A percentile compares a stretch with the other conserved stretches of the same genome.
Conservation (phyloP, 2,329 filamentous ascomycete species). For the Pyrenochaeta sp. region DNA sequence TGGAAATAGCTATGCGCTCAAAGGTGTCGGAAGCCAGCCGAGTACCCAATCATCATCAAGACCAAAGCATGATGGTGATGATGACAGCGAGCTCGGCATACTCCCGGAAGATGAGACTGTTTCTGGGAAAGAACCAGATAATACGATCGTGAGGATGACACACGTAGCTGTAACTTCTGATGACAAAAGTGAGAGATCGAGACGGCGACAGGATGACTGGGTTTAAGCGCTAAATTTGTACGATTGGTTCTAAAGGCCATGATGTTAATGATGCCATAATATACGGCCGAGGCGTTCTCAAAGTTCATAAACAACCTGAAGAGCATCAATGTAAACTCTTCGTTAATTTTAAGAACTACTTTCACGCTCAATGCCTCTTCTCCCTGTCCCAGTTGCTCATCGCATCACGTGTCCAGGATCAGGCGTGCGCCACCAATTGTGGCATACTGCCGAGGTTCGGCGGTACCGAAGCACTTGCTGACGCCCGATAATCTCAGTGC, state of each 20-base stretch:
- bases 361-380: no score
- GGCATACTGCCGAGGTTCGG: no score
- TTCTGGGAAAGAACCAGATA: slow-evolving; percentile 2
- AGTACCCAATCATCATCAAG: slow-evolving; percentile 8
- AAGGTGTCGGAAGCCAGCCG: slow-evolving; percentile 12
- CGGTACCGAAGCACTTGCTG: no score
- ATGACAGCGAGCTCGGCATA: slow-evolving; percentile 28
- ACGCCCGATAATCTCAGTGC: background rate
- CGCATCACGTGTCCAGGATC: no score
- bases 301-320: no score
- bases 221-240: slow-evolving; percentile 4
- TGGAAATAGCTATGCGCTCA: slow-evolving; percentile 27
- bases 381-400: no score
- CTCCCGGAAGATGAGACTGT: slow-evolving; percentile 10
- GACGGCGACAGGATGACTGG: slow-evolving; percentile 16
- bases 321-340: no score
- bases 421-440: no score
- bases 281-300: no score
- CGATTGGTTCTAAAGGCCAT: no score
- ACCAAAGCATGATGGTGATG: slow-evolving; percentile 16
- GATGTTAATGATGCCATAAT: no score
- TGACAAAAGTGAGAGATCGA: slow-evolving; percentile 9
- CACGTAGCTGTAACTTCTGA: slow-evolving; percentile 20
- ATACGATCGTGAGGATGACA: slow-evolving; percentile 24
- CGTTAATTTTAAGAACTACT: no score